Evolutionary conservation across 1,284 basidiomycete species (phyloP).

Genomic region (Ceratobasidium sp.): DNA sequence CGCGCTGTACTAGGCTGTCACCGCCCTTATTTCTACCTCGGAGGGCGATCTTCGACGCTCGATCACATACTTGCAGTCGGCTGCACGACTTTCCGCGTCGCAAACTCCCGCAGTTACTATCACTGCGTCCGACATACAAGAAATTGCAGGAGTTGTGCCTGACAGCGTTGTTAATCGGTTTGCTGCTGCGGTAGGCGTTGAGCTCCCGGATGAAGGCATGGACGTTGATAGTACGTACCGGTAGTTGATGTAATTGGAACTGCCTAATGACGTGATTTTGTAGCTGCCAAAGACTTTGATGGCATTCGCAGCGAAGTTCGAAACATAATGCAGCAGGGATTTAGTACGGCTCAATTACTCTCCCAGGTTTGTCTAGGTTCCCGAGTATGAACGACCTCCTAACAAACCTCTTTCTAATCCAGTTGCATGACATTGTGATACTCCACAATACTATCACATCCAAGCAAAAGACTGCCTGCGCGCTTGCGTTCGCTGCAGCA

Average conservation of each 20-base stretch:
- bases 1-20: conserved; percentile 60
- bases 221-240: conserved; percentile 57
- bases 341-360: conserved; percentile 90
- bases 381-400: conserved; percentile 23
- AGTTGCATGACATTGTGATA: conserved; percentile 94
- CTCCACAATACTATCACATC: conserved; percentile 82
- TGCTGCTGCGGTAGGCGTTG: conserved; percentile 79
- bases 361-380: conserved; percentile 70
- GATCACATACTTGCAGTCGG: conserved; percentile 99
- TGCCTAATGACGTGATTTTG: background rate
- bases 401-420: conserved; percentile 36
- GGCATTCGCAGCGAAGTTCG: conserved; percentile 78
- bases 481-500: conserved; percentile 89
- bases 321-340: conserved; percentile 85
- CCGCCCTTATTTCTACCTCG: conserved; percentile 81
- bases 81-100: conserved; percentile 82
- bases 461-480: conserved; percentile 83
- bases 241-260: background rate
- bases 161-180: conserved; percentile 76
- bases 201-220: conserved; percentile 63
- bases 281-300: conserved; percentile 64
- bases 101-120: conserved; percentile 77
- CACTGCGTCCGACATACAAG: conserved; percentile 82
- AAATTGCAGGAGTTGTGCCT: conserved; percentile 97
- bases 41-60: conserved; percentile 95